A percentile compares a stretch with the other conserved stretches of the same genome.
Conservation (phyloP, 2,329 filamentous ascomycete genomes). For the Talaromyces sp. region DNA sequence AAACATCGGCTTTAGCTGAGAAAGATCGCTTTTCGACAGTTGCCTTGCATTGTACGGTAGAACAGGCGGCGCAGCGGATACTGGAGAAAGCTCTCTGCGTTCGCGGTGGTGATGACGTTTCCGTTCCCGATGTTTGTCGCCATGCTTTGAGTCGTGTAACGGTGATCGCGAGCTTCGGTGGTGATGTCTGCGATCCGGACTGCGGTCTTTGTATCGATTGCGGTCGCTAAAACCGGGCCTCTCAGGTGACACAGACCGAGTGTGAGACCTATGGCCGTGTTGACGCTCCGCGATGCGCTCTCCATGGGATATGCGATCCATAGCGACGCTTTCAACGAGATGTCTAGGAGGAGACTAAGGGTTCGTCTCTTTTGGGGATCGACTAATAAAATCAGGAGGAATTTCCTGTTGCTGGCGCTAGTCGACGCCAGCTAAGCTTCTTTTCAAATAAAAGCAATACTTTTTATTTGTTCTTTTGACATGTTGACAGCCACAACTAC, state of each 20-base stretch:
- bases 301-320: slow-evolving; percentile 2
- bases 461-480: background rate
- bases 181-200: slow-evolving; percentile 29
- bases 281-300: background rate
- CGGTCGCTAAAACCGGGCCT: slow-evolving; percentile 12
- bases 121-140: slow-evolving; percentile 20
- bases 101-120: slow-evolving; percentile 15
- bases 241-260: slow-evolving; percentile 15
- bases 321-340: background rate
- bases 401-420: background rate
- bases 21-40: slow-evolving; percentile 67
- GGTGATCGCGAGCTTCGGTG: slow-evolving; percentile 27
- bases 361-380: too few species aligned
- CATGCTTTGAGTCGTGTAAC: background rate
- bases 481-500: background rate
- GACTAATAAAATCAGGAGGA: too few species aligned
- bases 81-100: slow-evolving; percentile 11
- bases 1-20: slow-evolving; percentile 66
- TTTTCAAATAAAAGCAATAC: background rate
- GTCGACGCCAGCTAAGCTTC: background rate
- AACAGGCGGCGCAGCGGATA: slow-evolving; percentile 25
- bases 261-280: slow-evolving; percentile 9
- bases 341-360: background rate
- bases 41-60: slow-evolving; percentile 66
- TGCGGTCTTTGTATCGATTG: slow-evolving; percentile 31